phyloP scores from a whole-genome alignment of 2,329 filamentous ascomycete genomes.

The Cyclaneusma minus region DNA sequence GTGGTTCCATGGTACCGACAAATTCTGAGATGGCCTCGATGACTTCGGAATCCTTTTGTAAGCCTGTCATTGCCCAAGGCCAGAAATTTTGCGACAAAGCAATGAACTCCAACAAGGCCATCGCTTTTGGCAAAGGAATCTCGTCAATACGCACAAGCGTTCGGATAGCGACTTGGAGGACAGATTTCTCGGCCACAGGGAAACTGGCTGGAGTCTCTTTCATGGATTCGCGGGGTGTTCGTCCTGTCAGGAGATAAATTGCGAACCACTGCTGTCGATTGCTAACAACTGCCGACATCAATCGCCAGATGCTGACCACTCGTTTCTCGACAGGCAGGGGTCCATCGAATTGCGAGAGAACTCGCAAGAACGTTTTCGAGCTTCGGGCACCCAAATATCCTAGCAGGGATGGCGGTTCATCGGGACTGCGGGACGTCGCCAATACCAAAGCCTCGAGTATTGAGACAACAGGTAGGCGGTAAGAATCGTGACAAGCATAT shows the following conservation, averaged over 20 bases:
- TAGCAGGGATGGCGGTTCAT: slow-evolving; percentile 86
- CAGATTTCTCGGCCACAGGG: slow-evolving; percentile 41
- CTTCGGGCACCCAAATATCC: slow-evolving; percentile 73
- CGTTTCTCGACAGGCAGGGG: slow-evolving; percentile 53
- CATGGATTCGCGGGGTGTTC: slow-evolving; percentile 63
- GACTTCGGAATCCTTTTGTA: slow-evolving; percentile 60
- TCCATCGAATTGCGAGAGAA: slow-evolving; percentile 62
- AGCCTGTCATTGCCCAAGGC: slow-evolving; percentile 79
- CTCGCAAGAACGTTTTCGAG: slow-evolving; percentile 68
- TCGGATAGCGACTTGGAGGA: slow-evolving; percentile 60
- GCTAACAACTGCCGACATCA: slow-evolving; percentile 73
- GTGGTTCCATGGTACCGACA: slow-evolving; percentile 40
- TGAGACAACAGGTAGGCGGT: slow-evolving; percentile 48
- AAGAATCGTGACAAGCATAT: slow-evolving; percentile 53
- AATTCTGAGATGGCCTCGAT: slow-evolving; percentile 58
- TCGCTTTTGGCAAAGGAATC: slow-evolving; percentile 47
- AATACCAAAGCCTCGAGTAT: slow-evolving; percentile 62
- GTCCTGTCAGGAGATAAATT: slow-evolving; percentile 79
- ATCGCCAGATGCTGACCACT: slow-evolving; percentile 61
- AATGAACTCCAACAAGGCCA: slow-evolving; percentile 75
- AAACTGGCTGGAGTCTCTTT: slow-evolving; percentile 28
- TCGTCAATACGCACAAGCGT: slow-evolving; percentile 50
- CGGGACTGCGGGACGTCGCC: slow-evolving; percentile 45
- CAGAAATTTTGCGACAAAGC: slow-evolving; percentile 83
- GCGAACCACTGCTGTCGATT: slow-evolving; percentile 94